Evolutionary conservation across 2,329 filamentous ascomycete genomes (phyloP), one percentile per base, ranked within the genome.

Genomic region (Fusarium sacchari): DNA sequence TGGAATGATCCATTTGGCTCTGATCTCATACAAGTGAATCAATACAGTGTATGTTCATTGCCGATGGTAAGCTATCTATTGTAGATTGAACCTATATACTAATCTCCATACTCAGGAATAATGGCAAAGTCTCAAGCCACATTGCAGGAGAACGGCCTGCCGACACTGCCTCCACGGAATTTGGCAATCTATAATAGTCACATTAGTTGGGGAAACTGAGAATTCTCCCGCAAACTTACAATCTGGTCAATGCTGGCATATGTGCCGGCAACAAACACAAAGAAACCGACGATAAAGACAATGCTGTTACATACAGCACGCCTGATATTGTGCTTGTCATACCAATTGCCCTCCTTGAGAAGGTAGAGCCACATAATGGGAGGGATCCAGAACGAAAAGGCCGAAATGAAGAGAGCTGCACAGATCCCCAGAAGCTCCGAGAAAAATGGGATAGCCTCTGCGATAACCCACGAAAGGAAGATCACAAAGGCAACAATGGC

Each of bases 371-470:
- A 84, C 74, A 84, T 81, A 55, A 84, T 79, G 24, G 83, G 81
- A 15, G 84, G 80, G 56, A 84, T 77, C 64, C 83, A 83, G 66
- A 85, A 84, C 28, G 83, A 82, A 39, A 81, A 81, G 13, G 79
- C 80, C 8, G 85, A 87, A 74, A 87, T 81, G 77, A 88, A 87
- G 40, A 88, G 83, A 6, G 85, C 81, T 4, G 86, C 86, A 56
- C 79, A 83, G 77, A 88, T 85, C 47, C 85, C 83, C 15, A 94
- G 82, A 44, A 94, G 83, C 50, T 92, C 86, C 68, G 88, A 89
- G 83, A 94, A 95, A 79, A 91, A 90, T 4, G 93, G 93, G 46
- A 94, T 92, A 1, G 91, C 88, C 76, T 92, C 89, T 22, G 92
- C 92, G 69, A 95, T 90, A 72, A 94, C 79, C 88, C 90, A 94